phyloP scores from a whole-genome alignment of 73 alveolate genomes.

The Paramecium octaurelia region DNA sequence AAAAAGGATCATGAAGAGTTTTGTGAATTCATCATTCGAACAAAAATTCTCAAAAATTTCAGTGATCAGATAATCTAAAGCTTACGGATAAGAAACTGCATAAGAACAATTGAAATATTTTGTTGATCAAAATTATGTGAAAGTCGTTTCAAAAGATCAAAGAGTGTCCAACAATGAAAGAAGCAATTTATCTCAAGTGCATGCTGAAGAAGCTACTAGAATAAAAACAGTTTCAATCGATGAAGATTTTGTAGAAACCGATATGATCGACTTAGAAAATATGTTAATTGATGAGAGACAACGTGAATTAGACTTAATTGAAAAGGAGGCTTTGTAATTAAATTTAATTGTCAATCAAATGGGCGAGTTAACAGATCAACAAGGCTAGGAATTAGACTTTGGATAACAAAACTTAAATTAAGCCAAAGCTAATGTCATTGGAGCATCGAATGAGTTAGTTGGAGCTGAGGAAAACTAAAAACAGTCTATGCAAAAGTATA shows the following conservation, averaged over 20 bases:
- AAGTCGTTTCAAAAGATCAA: not conserved
- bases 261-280: conserved; percentile 42
- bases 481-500: not conserved
- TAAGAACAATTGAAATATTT: conserved; percentile 36
- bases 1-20: not conserved
- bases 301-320: conserved; percentile 19
- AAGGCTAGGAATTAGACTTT: not conserved
- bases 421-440: not conserved
- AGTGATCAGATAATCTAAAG: conserved; percentile 13
- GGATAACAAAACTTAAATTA: not conserved
- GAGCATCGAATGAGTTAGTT: not conserved
- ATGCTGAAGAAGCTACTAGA: not conserved
- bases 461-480: not conserved
- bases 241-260: not conserved
- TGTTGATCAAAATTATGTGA: conserved; percentile 16
- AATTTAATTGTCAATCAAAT: not conserved
- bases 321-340: not conserved
- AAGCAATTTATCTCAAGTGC: not conserved
- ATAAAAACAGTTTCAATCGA: conserved; percentile 14
- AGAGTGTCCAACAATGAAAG: not conserved
- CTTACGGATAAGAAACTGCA: not conserved
- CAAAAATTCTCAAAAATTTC: not conserved
- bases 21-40: not conserved
- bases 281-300: conserved; percentile 45
- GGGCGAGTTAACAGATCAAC: not conserved